Percentiles rank a stretch among this genome's conserved stretches.
Conservation (phyloP, 805 yeast genomes). For the Hanseniaspora valbyensis region DNA sequence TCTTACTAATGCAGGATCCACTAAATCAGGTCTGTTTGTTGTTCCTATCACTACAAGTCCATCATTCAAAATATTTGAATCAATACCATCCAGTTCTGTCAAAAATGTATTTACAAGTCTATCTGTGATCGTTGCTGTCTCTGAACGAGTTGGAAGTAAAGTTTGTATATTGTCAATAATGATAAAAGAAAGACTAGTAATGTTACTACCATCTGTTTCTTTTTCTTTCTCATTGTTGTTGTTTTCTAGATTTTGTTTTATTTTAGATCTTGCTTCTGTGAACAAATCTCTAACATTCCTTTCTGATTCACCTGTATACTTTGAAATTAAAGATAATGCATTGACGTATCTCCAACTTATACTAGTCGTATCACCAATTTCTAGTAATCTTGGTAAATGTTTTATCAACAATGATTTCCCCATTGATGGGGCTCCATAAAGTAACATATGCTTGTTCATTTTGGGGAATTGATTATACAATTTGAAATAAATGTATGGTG, state of each 20-base stretch:
- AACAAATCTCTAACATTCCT: slow-evolving; percentile 87
- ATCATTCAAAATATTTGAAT: slow-evolving; percentile 54
- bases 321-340: slow-evolving; percentile 6
- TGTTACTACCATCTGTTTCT: too few relatives aligned
- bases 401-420: slow-evolving; percentile 8
- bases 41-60: slow-evolving; percentile 90
- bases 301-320: slow-evolving; percentile 33
- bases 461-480: background rate
- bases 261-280: slow-evolving; percentile 71
- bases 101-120: slow-evolving; percentile 93
- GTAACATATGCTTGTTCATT: background rate
- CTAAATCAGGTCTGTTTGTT: slow-evolving; percentile 88
- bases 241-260: too few relatives aligned
- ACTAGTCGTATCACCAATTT: background rate
- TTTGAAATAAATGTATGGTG: background rate
- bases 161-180: slow-evolving; percentile 96
- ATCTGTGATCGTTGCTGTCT: slow-evolving; percentile 94
- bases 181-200: slow-evolving; percentile 68
- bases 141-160: slow-evolving; percentile 95
- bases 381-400: background rate
- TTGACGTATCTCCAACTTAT: background rate
- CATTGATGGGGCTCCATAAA: slow-evolving; percentile 11
- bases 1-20: slow-evolving; percentile 85
- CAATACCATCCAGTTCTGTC: slow-evolving; percentile 99
- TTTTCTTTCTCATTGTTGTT: too few relatives aligned